phyloP scores from a whole-genome alignment of 1,284 basidiomycete genomes.

The Gymnopus androsaceus region DNA sequence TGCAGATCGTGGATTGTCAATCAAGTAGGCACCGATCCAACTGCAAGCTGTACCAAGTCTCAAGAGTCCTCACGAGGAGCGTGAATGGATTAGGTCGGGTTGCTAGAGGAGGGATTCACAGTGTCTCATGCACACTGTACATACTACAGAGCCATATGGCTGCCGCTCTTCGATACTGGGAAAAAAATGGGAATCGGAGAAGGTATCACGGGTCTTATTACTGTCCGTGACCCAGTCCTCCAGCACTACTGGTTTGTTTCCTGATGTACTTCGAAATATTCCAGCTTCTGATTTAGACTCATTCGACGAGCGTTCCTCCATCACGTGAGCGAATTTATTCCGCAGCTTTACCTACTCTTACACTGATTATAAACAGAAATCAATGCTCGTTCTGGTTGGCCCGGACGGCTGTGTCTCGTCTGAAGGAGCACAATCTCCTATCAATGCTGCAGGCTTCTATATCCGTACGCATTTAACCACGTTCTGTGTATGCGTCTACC shows the following conservation, averaged over 20 bases:
- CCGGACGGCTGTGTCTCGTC: slow-evolving; percentile 29
- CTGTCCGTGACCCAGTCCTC: slow-evolving; percentile 45
- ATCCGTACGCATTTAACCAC: slow-evolving; percentile 44
- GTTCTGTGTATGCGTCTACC: slow-evolving; percentile 25
- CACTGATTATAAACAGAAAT: slow-evolving; percentile 25
- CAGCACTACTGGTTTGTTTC: slow-evolving; percentile 21
- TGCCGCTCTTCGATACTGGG: slow-evolving; percentile 34
- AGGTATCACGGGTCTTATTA: slow-evolving; percentile 66
- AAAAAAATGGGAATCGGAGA: slow-evolving; percentile 59
- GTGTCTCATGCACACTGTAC: neutral
- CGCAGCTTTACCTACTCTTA: neutral
- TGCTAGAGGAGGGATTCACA: neutral
- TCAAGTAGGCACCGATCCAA: slow-evolving; percentile 23
- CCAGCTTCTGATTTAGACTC: slow-evolving; percentile 16
- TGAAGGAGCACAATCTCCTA: slow-evolving; percentile 31
- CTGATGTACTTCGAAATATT: neutral
- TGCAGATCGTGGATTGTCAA: neutral
- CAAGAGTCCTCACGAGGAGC: slow-evolving; percentile 26
- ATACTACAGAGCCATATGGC: slow-evolving; percentile 28
- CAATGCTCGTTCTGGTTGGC: slow-evolving; percentile 32
- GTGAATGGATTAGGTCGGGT: slow-evolving; percentile 30
- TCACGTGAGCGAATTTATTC: slow-evolving; percentile 18
- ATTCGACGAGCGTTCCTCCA: slow-evolving; percentile 29
- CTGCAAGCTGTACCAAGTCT: slow-evolving; percentile 26
- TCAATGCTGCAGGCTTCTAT: slow-evolving; percentile 31